Percentiles rank a stretch among this genome's conserved stretches.
These are phyloP conservation scores for Exophiala sp. DNA, from an alignment of 2,329 filamentous ascomycete species.

Conservation along the genomic window DNA sequence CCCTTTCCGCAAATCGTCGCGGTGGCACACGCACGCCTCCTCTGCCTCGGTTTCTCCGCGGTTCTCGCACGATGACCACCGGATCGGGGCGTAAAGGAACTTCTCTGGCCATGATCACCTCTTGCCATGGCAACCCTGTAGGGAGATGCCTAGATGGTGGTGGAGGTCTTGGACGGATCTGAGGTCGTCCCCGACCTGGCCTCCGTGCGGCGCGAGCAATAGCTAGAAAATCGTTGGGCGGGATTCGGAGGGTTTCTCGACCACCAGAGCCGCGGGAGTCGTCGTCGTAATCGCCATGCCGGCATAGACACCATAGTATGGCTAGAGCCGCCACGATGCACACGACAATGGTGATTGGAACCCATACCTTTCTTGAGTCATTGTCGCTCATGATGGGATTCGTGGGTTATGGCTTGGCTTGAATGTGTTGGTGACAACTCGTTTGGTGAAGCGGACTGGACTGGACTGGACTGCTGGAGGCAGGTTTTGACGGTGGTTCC, in stretches of 20 bases:
- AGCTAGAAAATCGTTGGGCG: not conserved
- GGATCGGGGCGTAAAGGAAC: conserved; percentile 7
- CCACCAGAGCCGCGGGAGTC: no score
- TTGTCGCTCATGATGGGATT: conserved; percentile 11
- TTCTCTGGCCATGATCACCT: conserved; percentile 8
- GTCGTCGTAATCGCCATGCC: not conserved
- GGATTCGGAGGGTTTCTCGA: not conserved
- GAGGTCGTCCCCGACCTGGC: conserved; percentile 1
- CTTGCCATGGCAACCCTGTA: conserved; percentile 9
- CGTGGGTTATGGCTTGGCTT: no score
- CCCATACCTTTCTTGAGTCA: conserved; percentile 12
- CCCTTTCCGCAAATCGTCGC: not conserved
- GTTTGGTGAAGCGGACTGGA: no score
- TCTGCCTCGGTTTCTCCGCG: not conserved
- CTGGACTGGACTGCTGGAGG: no score
- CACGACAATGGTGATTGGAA: conserved; percentile 12
- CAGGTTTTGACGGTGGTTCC: no score
- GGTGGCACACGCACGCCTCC: not conserved
- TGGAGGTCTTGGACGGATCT: no score
- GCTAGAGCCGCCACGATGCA: conserved; percentile 10
- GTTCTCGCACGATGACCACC: conserved; percentile 1
- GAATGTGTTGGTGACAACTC: no score
- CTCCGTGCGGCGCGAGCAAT: not conserved
- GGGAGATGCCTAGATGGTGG: conserved; percentile 13
- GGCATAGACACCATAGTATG: conserved; percentile 4